phyloP scores from a whole-genome alignment of 257 asterid species.

The Rhazya stricta region DNA sequence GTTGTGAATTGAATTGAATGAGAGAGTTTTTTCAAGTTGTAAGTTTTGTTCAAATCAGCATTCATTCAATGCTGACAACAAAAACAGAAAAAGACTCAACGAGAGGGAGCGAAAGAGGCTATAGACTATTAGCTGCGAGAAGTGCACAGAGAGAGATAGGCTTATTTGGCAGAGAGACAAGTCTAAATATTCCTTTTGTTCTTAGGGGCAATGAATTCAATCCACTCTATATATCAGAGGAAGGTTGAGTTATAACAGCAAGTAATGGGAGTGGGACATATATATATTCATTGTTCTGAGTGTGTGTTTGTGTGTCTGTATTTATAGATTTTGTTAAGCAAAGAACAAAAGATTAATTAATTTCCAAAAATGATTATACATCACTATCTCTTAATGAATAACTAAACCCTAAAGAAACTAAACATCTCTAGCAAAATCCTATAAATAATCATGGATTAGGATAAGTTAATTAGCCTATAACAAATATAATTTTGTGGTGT shows the following conservation, averaged over 20 bases:
- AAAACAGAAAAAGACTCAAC: conserved; percentile 8
- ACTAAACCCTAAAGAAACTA: conserved; percentile 13
- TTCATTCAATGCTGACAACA: conserved; percentile 27
- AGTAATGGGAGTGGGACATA: conserved; percentile 37
- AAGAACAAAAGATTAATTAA: too few species aligned
- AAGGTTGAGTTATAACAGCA: conserved; percentile 23
- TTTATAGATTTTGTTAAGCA: conserved; percentile 8
- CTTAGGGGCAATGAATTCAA: conserved; percentile 14
- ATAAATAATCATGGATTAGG: conserved; percentile 5
- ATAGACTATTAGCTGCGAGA: background rate
- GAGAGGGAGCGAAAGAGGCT: background rate
- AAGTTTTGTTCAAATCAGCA: conserved; percentile 29
- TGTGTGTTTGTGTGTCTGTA: conserved; percentile 14
- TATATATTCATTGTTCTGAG: background rate
- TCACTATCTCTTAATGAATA: conserved; percentile 20
- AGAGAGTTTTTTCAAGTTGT: conserved; percentile 11
- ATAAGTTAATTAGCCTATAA: conserved; percentile 16
- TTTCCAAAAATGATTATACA: conserved; percentile 28
- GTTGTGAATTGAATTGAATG: conserved; percentile 15
- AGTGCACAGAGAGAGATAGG: background rate
- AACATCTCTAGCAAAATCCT: conserved; percentile 11
- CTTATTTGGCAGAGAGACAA: conserved; percentile 8
- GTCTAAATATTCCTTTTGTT: conserved; percentile 20
- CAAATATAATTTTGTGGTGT: background rate
- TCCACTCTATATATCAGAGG: conserved; percentile 16